These are phyloP conservation scores for Thielaviopsis ethacetica DNA, from an alignment of 2,329 filamentous ascomycete genomes.

Conservation along the genomic window DNA sequence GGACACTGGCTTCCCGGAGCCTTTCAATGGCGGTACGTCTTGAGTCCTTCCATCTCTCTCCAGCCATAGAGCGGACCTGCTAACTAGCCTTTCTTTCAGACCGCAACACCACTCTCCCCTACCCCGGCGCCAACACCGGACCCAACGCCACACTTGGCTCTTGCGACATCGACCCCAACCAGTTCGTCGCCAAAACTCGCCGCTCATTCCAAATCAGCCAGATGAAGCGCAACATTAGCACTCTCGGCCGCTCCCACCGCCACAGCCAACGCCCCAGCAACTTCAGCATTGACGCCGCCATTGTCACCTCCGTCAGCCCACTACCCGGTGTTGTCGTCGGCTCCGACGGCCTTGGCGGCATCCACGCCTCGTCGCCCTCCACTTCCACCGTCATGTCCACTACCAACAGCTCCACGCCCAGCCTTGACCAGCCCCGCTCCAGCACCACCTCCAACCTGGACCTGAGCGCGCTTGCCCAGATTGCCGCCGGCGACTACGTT, in stretches of 20 bases:
- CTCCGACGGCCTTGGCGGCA: not conserved
- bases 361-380: not conserved
- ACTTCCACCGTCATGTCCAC: not conserved
- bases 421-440: not conserved
- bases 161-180: conserved; percentile 31
- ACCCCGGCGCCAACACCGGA: conserved; percentile 43
- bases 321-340: not conserved
- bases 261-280: not conserved
- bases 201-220: conserved; percentile 26
- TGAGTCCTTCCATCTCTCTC: not conserved
- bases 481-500: not conserved
- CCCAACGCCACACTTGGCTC: conserved; percentile 39
- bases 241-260: conserved; percentile 4
- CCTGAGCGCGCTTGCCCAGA: not conserved
- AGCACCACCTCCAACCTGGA: not conserved
- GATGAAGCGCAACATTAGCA: conserved; percentile 28
- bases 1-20: conserved; percentile 36
- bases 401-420: not conserved
- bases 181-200: conserved; percentile 26
- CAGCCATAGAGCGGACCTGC: not conserved
- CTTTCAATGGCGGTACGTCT: conserved; percentile 29
- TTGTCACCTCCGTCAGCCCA: conserved; percentile 6
- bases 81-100: conserved; percentile 17
- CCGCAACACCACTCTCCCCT: conserved; percentile 43
- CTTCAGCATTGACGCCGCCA: conserved; percentile 6